Base-by-base conservation (phyloP, 2,329 filamentous ascomycete species). In the Pezicula rhizophila region DNA sequence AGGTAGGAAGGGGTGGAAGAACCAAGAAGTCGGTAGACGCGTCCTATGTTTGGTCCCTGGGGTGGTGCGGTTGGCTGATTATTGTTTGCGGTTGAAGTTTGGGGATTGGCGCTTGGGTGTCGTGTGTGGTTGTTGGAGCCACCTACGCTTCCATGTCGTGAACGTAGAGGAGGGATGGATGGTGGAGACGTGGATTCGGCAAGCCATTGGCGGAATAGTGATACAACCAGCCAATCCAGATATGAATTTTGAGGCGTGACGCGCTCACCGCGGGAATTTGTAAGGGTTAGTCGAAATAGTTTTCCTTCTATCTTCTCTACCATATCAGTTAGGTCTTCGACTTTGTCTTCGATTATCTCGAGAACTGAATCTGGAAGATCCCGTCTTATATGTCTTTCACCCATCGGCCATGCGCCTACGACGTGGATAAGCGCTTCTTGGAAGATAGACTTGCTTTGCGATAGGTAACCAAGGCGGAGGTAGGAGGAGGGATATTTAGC, bases 401-500 rank as follows among this genome's bases (percentile, higher is more conserved):
- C 89, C 0, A 80, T 74, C 0, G 92, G 91, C 92, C 92, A 97
- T 65, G 95, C 89, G 3, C 92, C 92, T 0, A 96, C 91, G 0
- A 96, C 89, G 61, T 97, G 92, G 46, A 96, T 88, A 43, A 97
- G 75, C 0, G 91, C 89, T 70, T 97, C 87, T 56, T 87, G 82
- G 61, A 90, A 91, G 45, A 91, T 90, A 57, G 91, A 84, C 56
- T 87, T 86, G 60, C 85, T 91, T 40, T 88, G 82, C 8, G 90
- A 85, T 38, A 96, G 77, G 61, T 90, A 96, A 34, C 90, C 91
- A 1, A 97, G 78, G 50, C 91, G 91, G 42, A 96, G 79, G 64
- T 96, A 97, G 51, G 84, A 90, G 42, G 93, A 88, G 11, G 92
- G 91, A 64, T 96, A 96, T 68, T 96, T 96, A 46, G 91, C 90